These are phyloP conservation scores for Curvularia verruculosa DNA, from an alignment of 2,329 filamentous ascomycete species.

Conservation along the genomic window DNA sequence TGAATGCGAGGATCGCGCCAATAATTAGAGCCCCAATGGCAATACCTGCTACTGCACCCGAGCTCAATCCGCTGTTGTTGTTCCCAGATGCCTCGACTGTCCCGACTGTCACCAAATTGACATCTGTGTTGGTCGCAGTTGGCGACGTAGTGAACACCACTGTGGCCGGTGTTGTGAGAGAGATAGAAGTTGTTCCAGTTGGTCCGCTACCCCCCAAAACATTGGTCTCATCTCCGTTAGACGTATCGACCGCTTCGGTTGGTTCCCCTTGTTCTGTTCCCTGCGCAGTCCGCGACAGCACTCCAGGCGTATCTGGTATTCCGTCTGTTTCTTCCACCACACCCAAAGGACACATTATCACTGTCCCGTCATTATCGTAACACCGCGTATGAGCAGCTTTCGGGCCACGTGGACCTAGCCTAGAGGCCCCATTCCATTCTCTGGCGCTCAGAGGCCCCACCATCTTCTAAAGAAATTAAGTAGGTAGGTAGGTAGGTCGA, in stretches of 20 bases:
- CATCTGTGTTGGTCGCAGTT: not conserved
- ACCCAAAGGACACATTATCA: not conserved
- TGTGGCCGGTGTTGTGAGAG: not conserved
- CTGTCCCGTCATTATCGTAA: not conserved
- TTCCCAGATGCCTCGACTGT: not conserved
- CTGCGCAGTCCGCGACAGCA: not conserved
- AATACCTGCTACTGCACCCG: conserved; percentile 31
- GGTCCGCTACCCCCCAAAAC: not conserved
- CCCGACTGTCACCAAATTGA: not conserved
- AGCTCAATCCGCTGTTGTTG: conserved; percentile 8
- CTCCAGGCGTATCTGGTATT: not conserved
- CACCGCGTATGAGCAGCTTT: not conserved
- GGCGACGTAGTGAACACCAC: not conserved
- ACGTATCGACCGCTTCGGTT: not conserved
- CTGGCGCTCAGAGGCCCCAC: not conserved
- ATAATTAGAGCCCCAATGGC: conserved; percentile 32
- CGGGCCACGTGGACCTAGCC: not conserved
- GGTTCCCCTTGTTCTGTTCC: not conserved
- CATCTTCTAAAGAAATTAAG: not conserved
- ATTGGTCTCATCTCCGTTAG: not conserved
- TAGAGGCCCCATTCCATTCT: too few species aligned
- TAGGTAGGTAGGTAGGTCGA: too few species aligned
- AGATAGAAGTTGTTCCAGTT: not conserved
- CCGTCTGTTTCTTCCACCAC: not conserved
- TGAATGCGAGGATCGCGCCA: conserved; percentile 39